Conservation (phyloP, 805 yeast genomes). For the Nakazawaea molendinolei region DNA sequence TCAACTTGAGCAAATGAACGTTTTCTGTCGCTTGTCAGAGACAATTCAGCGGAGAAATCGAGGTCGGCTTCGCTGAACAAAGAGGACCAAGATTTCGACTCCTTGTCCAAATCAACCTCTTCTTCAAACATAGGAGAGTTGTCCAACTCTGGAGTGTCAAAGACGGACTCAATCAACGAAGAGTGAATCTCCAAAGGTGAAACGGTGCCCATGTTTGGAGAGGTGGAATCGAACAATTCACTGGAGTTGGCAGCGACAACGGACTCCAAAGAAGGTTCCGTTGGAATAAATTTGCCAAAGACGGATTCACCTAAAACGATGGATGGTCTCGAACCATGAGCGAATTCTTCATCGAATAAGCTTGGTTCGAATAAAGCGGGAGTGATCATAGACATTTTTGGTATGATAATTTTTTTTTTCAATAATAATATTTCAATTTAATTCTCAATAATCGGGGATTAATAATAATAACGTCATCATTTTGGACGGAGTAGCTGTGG, state of each 20-base stretch:
- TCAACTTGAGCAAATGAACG: slow-evolving; percentile 19
- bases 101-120: slow-evolving; percentile 34
- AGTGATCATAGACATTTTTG: too few relatives aligned
- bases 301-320: slow-evolving; percentile 28
- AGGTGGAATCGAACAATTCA: slow-evolving; percentile 4
- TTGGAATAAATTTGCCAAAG: slow-evolving; percentile 20
- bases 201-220: slow-evolving; percentile 18
- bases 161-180: slow-evolving; percentile 45
- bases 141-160: slow-evolving; percentile 28
- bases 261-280: not conserved
- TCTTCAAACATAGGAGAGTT: slow-evolving; percentile 63
- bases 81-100: slow-evolving; percentile 52
- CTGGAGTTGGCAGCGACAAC: not conserved
- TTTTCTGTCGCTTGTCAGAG: slow-evolving; percentile 9
- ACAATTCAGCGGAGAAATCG: slow-evolving; percentile 22
- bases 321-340: slow-evolving; percentile 5
- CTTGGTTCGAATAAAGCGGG: too few relatives aligned
- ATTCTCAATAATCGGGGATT: too few relatives aligned
- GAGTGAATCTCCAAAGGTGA: slow-evolving; percentile 50
- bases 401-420: too few relatives aligned
- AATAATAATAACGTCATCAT: too few relatives aligned
- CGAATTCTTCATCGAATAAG: not conserved
- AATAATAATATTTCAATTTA: too few relatives aligned
- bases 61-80: slow-evolving; percentile 40
- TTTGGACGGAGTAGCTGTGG: too few relatives aligned